These are phyloP conservation scores for Tolypocladium nubicola DNA, from an alignment of 2,329 filamentous ascomycete genomes.

Conservation along the genomic window DNA sequence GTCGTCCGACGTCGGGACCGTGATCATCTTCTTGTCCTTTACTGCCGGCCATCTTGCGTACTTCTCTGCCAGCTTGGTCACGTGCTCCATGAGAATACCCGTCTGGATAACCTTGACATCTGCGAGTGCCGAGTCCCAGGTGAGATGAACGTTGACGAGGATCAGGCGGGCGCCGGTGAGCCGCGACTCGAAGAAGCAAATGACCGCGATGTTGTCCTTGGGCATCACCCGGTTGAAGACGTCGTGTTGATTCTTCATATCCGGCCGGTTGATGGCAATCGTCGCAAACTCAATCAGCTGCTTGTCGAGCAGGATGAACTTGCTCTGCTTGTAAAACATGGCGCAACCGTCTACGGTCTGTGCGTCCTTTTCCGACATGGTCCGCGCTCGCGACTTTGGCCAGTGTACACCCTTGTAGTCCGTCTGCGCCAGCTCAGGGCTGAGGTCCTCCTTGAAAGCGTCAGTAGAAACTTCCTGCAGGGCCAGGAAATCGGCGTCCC, in stretches of 20 bases:
- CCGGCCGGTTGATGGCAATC: slow-evolving; percentile 84
- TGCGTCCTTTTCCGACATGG: slow-evolving; percentile 83
- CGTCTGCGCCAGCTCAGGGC: slow-evolving; percentile 71
- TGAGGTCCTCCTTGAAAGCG: slow-evolving; percentile 85
- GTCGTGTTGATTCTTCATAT: slow-evolving; percentile 95
- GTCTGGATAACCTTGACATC: slow-evolving; percentile 97
- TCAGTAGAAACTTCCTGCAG: slow-evolving; percentile 90
- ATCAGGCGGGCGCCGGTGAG: slow-evolving; percentile 84
- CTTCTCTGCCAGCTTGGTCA: slow-evolving; percentile 75
- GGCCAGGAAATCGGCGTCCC: slow-evolving; percentile 82
- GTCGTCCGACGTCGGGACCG: slow-evolving; percentile 29
- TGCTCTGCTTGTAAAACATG: slow-evolving; percentile 91
- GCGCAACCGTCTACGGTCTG: slow-evolving; percentile 91
- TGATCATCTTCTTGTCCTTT: slow-evolving; percentile 64
- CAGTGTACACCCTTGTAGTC: slow-evolving; percentile 94
- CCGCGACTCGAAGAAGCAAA: slow-evolving; percentile 87
- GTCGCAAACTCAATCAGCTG: slow-evolving; percentile 86
- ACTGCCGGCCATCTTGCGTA: slow-evolving; percentile 72
- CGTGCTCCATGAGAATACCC: slow-evolving; percentile 86
- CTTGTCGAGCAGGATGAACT: slow-evolving; percentile 90
- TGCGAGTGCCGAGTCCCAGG: slow-evolving; percentile 82
- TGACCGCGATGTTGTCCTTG: slow-evolving; percentile 89
- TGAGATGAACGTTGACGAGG: slow-evolving; percentile 86
- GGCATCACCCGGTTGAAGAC: slow-evolving; percentile 99
- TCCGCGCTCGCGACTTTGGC: slow-evolving; percentile 81